These are phyloP conservation scores for Exophiala aquamarina DNA, from an alignment of 2,329 filamentous ascomycete species.

Conservation along the genomic window DNA sequence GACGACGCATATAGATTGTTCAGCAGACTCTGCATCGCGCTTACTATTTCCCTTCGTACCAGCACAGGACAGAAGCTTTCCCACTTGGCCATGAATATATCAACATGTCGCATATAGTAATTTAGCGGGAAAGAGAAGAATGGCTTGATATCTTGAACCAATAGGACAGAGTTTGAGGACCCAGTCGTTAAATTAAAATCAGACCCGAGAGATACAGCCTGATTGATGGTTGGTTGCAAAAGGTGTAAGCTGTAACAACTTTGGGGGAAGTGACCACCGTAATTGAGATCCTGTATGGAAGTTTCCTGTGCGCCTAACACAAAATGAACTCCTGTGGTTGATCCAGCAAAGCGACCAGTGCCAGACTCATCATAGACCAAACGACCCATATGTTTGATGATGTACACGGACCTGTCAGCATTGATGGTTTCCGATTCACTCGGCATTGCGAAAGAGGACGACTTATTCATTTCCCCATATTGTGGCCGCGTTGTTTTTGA, in stretches of 20 bases:
- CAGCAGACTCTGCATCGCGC: not conserved
- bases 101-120: conserved; percentile 1
- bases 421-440: not conserved
- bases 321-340: conserved; percentile 2
- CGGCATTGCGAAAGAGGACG: not conserved
- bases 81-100: not conserved
- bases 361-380: not conserved
- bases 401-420: not conserved
- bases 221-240: not conserved
- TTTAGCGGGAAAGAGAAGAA: not conserved
- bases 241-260: not conserved
- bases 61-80: conserved; percentile 1
- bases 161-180: too few species aligned
- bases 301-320: not conserved
- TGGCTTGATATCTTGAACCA: too few species aligned
- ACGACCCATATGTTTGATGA: conserved; percentile 1
- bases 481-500: too few species aligned
- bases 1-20: not conserved
- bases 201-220: too few species aligned
- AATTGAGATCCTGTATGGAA: not conserved
- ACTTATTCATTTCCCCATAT: not conserved
- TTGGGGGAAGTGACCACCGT: not conserved
- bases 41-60: not conserved
- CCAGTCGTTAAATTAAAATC: too few species aligned
- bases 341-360: conserved; percentile 1